phyloP scores from a whole-genome alignment of 805 yeast species.

The Nakazawaea ambrosiae region DNA sequence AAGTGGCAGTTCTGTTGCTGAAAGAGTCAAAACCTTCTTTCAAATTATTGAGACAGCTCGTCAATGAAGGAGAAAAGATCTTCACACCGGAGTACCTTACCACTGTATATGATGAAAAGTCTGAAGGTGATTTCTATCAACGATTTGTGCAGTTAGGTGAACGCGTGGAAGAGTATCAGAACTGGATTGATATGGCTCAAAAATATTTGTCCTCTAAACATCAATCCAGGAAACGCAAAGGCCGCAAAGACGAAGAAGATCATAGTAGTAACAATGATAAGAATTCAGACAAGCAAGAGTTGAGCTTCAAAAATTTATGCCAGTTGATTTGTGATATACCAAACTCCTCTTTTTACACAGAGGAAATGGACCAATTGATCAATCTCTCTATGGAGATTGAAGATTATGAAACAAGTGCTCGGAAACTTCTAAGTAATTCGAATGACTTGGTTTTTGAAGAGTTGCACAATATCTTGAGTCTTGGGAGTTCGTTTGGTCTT shows the following conservation, averaged over 20 bases:
- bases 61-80: slow-evolving; percentile 50
- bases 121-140: slow-evolving; percentile 11
- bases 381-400: slow-evolving; percentile 47
- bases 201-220: slow-evolving; percentile 43
- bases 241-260: slow-evolving; percentile 15
- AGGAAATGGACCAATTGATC: slow-evolving; percentile 53
- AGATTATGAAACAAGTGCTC: slow-evolving; percentile 41
- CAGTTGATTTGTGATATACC: slow-evolving; percentile 40
- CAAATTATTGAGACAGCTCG: slow-evolving; percentile 34
- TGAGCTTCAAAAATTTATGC: slow-evolving; percentile 26
- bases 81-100: slow-evolving; percentile 14
- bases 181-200: slow-evolving; percentile 52
- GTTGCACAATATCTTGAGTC: slow-evolving; percentile 42
- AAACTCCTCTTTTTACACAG: slow-evolving; percentile 39
- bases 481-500: slow-evolving; percentile 57
- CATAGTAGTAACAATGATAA: slow-evolving; percentile 21
- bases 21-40: slow-evolving; percentile 39
- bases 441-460: slow-evolving; percentile 24
- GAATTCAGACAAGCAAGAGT: slow-evolving; percentile 7
- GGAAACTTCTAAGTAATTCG: slow-evolving; percentile 16
- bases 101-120: slow-evolving; percentile 4
- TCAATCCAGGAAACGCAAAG: slow-evolving; percentile 36
- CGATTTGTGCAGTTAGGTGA: slow-evolving; percentile 27
- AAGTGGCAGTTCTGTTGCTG: slow-evolving; percentile 33
- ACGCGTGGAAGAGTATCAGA: slow-evolving; percentile 37